Conservation (phyloP, 139 green algal species). For the Chlamydomonas incerta region DNA sequence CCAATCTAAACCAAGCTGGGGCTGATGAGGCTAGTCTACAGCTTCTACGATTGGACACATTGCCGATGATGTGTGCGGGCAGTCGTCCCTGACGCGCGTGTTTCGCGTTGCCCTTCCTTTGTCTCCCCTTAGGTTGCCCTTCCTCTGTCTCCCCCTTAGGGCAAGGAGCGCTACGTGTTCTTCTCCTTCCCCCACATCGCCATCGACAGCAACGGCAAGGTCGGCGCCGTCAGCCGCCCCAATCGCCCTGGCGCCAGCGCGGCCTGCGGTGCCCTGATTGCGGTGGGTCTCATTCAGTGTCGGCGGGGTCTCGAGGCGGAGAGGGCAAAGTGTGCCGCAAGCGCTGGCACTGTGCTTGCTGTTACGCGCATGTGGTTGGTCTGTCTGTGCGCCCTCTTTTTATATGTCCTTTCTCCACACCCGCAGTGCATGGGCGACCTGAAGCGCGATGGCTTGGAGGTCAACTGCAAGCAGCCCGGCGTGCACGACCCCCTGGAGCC, state of each 20-base stretch:
- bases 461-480: constrained; percentile 66
- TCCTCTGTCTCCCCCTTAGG: constrained; percentile 4
- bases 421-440: constrained; percentile 75
- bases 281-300: neutral
- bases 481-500: constrained; percentile 81
- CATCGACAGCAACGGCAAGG: constrained; percentile 66
- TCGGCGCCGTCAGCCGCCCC: constrained; percentile 74
- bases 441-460: constrained; percentile 45
- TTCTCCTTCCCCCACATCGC: constrained; percentile 89
- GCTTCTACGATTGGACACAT: too few species aligned
- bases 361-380: too few species aligned
- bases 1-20: too few species aligned
- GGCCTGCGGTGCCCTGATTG: constrained; percentile 57
- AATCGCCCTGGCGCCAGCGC: constrained; percentile 56
- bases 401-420: constrained; percentile 28
- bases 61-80: too few species aligned
- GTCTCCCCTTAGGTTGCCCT: neutral
- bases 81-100: too few species aligned
- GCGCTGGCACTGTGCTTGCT: too few species aligned
- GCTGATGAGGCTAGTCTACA: too few species aligned
- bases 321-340: too few species aligned
- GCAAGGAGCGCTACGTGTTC: constrained; percentile 86
- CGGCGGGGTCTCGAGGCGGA: too few species aligned
- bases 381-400: neutral
- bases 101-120: too few species aligned